Evolutionary conservation across 225 moss, liverwort and hornwort species (phyloP).

Genomic region (Marchantia polymorpha): DNA sequence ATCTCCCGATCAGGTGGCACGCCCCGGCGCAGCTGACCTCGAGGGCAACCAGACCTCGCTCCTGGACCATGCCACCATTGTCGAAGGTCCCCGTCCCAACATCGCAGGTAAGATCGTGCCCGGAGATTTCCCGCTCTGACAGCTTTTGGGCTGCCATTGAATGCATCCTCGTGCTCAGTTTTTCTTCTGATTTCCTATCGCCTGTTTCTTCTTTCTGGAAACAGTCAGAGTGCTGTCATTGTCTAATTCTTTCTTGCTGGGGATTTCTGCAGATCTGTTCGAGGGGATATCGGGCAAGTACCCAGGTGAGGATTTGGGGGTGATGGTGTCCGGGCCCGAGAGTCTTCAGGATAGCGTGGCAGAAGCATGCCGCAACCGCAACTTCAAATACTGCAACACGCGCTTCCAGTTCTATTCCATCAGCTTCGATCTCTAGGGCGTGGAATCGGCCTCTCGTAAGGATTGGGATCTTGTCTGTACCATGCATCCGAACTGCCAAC

Average conservation of each 20-base stretch:
- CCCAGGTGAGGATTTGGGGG: conserved; percentile 41
- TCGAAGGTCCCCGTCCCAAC: conserved; percentile 43
- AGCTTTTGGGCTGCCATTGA: too few relatives aligned
- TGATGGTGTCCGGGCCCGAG: conserved; percentile 49
- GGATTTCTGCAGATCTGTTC: conserved; percentile 20
- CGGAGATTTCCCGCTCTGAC: too few relatives aligned
- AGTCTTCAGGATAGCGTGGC: conserved; percentile 44
- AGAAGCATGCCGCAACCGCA: conserved; percentile 37
- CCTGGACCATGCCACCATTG: conserved; percentile 37
- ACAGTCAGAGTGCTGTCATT: too few relatives aligned
- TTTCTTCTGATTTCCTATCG: too few relatives aligned
- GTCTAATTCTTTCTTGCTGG: neutral
- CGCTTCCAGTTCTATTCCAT: conserved; percentile 50
- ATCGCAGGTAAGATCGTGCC: conserved; percentile 42
- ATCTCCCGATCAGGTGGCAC: conserved; percentile 11
- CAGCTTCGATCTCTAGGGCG: conserved; percentile 41
- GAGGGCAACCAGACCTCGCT: conserved; percentile 32
- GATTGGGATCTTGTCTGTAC: neutral
- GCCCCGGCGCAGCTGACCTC: conserved; percentile 9
- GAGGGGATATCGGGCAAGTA: conserved; percentile 12
- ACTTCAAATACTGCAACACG: conserved; percentile 40
- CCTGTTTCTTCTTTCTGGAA: too few relatives aligned
- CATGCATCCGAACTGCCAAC: neutral
- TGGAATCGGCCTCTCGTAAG: neutral
- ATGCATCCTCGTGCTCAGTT: too few relatives aligned